Evolutionary conservation across 306 rosid genomes (phyloP).

Genomic region (Ceratonia siliqua): DNA sequence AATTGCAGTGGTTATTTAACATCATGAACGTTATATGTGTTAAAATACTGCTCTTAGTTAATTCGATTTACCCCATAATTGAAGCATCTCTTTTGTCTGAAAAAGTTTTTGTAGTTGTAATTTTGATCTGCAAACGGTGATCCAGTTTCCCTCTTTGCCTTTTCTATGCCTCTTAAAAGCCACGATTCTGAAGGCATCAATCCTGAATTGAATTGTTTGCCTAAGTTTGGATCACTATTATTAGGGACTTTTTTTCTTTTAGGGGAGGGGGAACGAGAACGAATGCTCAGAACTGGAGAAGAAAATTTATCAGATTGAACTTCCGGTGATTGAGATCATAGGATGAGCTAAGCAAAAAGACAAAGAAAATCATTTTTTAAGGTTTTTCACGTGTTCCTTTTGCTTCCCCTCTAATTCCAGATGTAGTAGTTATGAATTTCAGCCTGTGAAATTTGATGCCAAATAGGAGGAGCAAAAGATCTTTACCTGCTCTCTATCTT

Average conservation of each 20-base stretch:
- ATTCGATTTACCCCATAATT: slow-evolving; percentile 9
- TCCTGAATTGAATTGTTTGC: not conserved
- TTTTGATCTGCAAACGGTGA: not conserved
- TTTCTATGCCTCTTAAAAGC: not conserved
- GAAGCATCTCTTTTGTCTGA: not conserved
- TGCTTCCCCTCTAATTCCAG: not conserved
- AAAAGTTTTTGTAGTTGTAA: not conserved
- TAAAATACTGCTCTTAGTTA: not conserved
- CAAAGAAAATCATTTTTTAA: not conserved
- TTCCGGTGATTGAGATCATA: not conserved
- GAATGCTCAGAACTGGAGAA: not conserved
- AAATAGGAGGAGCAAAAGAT: not conserved
- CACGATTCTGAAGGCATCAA: not conserved
- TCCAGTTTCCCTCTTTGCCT: not conserved
- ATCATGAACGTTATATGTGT: not conserved
- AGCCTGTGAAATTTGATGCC: not conserved
- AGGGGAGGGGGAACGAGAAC: not conserved
- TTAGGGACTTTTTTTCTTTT: not conserved
- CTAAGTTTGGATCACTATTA: not conserved
- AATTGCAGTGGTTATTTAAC: not conserved
- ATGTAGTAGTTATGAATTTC: not conserved
- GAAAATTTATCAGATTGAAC: not conserved
- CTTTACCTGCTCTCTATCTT: not conserved
- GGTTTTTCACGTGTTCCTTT: not conserved
- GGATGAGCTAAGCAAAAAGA: not conserved